These are phyloP conservation scores for Medicago ruthenica DNA, from an alignment of 306 rosid species.

Conservation along the genomic window DNA sequence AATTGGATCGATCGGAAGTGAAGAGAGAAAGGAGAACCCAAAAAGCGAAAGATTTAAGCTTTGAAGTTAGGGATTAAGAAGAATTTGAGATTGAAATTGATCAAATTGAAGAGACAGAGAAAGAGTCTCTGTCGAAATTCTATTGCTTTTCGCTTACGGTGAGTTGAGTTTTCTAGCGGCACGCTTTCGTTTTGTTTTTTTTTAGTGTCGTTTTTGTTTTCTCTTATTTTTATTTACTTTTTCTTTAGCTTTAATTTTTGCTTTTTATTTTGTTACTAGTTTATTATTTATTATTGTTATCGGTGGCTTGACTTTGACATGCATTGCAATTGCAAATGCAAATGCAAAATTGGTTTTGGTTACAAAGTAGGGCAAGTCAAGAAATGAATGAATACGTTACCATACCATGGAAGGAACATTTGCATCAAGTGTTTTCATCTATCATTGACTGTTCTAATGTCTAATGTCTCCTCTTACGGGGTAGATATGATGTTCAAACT, in stretches of 20 bases:
- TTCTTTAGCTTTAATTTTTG: background rate
- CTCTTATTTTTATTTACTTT: background rate
- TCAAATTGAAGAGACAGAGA: constrained; percentile 30
- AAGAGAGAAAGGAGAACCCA: constrained; percentile 34
- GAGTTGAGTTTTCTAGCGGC: constrained; percentile 39
- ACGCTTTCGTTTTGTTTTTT: constrained; percentile 41
- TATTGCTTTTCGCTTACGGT: constrained; percentile 46
- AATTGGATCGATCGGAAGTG: constrained; percentile 52
- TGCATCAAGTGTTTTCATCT: too few species aligned
- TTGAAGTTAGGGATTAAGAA: constrained; percentile 5
- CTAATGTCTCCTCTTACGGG: too few species aligned
- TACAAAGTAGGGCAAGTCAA: too few species aligned
- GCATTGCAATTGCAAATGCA: too few species aligned
- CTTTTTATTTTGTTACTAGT: too few species aligned
- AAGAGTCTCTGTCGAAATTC: constrained; percentile 30
- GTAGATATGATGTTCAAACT: too few species aligned
- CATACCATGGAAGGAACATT: too few species aligned
- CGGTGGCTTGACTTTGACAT: background rate
- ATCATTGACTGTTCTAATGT: too few species aligned
- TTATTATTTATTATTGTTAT: too few species aligned
- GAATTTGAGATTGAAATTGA: constrained; percentile 35
- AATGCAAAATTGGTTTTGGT: too few species aligned
- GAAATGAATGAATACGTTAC: too few species aligned
- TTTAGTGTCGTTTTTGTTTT: constrained; percentile 15
- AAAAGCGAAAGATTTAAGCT: constrained; percentile 27